Evolutionary conservation across 2,329 filamentous ascomycete genomes (phyloP), one percentile per base, ranked within the genome.

Genomic region (Aspergillus sp.): DNA sequence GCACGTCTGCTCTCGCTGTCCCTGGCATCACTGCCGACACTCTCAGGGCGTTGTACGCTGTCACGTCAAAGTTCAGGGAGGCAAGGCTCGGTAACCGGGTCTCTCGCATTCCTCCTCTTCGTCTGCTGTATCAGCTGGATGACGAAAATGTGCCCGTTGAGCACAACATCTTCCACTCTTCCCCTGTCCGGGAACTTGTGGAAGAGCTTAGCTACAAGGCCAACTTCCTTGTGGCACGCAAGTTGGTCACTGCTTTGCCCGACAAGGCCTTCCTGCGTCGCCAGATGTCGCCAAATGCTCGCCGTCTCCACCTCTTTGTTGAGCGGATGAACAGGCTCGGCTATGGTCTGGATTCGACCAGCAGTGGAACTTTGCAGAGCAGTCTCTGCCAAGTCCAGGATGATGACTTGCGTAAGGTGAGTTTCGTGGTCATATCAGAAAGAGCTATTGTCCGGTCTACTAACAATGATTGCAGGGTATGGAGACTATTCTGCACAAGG

Each of bases 101-200:
- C 47, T 87, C 90, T 65, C 87, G 90, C 11, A 90, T 96, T 69
- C 90, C 93, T 36, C 89, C 94, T 42, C 86, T 99, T 55, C 90
- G 95, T 59, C 84, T 99, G 50, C 82, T 98, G 63, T 92, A 96
- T 77, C 93, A 96, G 78, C 84, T 98, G 42, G 95, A 99, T 68
- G 95, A 99, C 69, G 95, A 99, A 82, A 98, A 98, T 76, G 92
- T 97, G 56, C 95, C 94, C 2, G 93, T 98, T 42, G 92, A 96
- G 80, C 87, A 92, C 75, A 99, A 98, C 80, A 90, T 99, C 65
- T 99, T 98, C 72, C 89, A 97, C 75, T 94, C 91, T 30, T 92
- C 91, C 11, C 83, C 89, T 8, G 91, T 93, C 2, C 92, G 96
- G 64, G 94, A 98, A 79, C 86, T 98, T 64, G 91, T 97, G 48